A percentile compares a stretch with the other conserved stretches of the same genome.
phyloP scores from a whole-genome alignment of 306 rosid species.

The Cucurbita ficifolia region DNA sequence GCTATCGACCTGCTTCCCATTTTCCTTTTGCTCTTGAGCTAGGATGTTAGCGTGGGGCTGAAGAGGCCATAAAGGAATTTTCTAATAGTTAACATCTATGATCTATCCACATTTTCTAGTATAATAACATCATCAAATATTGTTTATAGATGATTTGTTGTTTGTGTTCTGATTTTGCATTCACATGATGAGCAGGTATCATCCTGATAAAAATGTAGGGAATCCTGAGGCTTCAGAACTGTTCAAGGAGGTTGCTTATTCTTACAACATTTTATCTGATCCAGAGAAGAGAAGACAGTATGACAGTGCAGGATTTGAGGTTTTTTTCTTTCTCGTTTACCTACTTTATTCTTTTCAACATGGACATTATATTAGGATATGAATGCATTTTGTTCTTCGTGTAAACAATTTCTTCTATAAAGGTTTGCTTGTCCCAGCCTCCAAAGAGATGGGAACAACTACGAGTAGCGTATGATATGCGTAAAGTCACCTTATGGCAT shows the following conservation, averaged over 20 bases:
- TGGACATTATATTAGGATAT: neutral
- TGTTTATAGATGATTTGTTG: neutral
- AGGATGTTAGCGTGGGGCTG: neutral
- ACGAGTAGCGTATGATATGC: neutral
- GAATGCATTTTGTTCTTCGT: neutral
- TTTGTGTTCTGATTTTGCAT: neutral
- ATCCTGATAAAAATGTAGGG: conserved; percentile 89
- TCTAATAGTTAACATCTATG: neutral
- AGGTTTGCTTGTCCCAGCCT: neutral
- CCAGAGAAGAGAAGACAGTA: conserved; percentile 97
- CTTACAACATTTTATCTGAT: conserved; percentile 85
- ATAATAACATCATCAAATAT: neutral
- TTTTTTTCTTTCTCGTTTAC: conserved; percentile 10
- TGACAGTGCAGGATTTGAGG: conserved; percentile 96
- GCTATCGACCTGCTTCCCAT: neutral
- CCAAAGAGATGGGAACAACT: neutral
- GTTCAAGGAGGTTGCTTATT: conserved; percentile 91
- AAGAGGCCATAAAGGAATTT: neutral
- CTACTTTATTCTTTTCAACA: neutral
- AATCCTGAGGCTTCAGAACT: conserved; percentile 90
- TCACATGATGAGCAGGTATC: conserved; percentile 41
- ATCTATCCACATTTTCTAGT: neutral
- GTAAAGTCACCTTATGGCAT: neutral
- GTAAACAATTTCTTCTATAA: neutral
- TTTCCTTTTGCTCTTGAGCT: neutral